phyloP scores from a whole-genome alignment of 2,329 filamentous ascomycete species.

The Fusarium sp. region DNA sequence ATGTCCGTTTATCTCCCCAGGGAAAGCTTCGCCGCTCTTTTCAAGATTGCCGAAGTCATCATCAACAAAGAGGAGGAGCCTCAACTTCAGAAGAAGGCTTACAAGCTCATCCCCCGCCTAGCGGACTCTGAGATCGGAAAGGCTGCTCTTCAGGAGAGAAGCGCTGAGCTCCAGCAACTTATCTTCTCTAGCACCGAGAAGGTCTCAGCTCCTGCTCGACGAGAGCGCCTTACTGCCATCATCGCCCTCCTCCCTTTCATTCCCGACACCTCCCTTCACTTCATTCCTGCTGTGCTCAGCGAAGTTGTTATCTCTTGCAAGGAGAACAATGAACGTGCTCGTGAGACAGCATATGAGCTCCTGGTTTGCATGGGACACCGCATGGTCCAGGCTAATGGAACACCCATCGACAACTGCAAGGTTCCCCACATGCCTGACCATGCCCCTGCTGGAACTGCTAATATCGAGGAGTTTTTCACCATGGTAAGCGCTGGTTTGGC shows the following conservation, averaged over 20 bases:
- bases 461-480: constrained; percentile 93
- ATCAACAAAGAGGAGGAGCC: constrained; percentile 84
- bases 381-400: constrained; percentile 72
- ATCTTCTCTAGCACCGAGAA: constrained; percentile 82
- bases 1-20: constrained; percentile 93
- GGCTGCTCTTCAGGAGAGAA: constrained; percentile 78
- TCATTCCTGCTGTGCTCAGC: constrained; percentile 88
- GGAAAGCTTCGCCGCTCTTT: constrained; percentile 83
- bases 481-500: constrained; percentile 98
- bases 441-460: constrained; percentile 79
- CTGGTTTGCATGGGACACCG: constrained; percentile 87
- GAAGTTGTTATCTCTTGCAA: constrained; percentile 97
- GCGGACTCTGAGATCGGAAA: constrained; percentile 81
- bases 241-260: constrained; percentile 81
- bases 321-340: constrained; percentile 94
- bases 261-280: constrained; percentile 81
- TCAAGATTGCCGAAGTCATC: constrained; percentile 84
- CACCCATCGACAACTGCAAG: constrained; percentile 82
- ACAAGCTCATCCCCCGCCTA: constrained; percentile 94
- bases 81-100: constrained; percentile 97
- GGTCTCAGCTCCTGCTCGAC: constrained; percentile 83
- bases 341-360: constrained; percentile 88
- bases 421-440: constrained; percentile 86
- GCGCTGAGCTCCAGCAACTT: constrained; percentile 80
- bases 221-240: constrained; percentile 86